Evolutionary conservation across 441 rosid species (phyloP).

Genomic region (Iberis amara): DNA sequence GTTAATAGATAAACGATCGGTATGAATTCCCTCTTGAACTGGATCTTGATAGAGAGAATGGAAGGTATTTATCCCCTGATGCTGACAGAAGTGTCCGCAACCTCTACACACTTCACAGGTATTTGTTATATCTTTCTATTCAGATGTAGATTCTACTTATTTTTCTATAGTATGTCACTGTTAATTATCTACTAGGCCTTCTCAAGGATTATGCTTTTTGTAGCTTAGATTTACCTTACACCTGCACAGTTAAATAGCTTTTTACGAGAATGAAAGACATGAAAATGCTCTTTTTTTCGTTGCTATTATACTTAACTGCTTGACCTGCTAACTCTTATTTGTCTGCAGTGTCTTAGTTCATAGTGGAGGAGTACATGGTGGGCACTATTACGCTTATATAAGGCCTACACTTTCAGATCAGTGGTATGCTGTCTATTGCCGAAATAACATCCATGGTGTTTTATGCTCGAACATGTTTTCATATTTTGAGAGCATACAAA

Average conservation of each 20-base stretch:
- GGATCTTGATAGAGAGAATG: constrained; percentile 66
- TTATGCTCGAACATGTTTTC: not conserved
- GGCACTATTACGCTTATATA: constrained; percentile 72
- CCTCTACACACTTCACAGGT: constrained; percentile 72
- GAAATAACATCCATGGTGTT: constrained; percentile 3
- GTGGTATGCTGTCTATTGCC: constrained; percentile 37
- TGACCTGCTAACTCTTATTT: constrained; percentile 25
- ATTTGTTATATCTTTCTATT: too few species aligned
- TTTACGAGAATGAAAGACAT: too few species aligned
- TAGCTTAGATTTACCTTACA: too few species aligned
- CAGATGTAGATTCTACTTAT: too few species aligned
- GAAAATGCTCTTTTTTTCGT: too few species aligned
- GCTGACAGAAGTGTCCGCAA: constrained; percentile 62
- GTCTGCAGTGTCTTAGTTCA: constrained; percentile 71
- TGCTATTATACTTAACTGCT: constrained; percentile 8
- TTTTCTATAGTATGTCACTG: too few species aligned
- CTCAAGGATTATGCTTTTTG: too few species aligned
- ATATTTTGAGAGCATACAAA: constrained; percentile 2
- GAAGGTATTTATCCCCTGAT: constrained; percentile 61
- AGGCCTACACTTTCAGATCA: constrained; percentile 68
- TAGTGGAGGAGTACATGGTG: constrained; percentile 80
- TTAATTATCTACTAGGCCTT: too few species aligned
- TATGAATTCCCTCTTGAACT: constrained; percentile 69
- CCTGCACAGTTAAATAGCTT: too few species aligned
- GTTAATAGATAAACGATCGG: constrained; percentile 67